Evolutionary conservation across 495 filamentous ascomycete species (phyloP), one percentile per base, ranked within the genome.

Genomic region (Polyplosphaeria fusca): DNA sequence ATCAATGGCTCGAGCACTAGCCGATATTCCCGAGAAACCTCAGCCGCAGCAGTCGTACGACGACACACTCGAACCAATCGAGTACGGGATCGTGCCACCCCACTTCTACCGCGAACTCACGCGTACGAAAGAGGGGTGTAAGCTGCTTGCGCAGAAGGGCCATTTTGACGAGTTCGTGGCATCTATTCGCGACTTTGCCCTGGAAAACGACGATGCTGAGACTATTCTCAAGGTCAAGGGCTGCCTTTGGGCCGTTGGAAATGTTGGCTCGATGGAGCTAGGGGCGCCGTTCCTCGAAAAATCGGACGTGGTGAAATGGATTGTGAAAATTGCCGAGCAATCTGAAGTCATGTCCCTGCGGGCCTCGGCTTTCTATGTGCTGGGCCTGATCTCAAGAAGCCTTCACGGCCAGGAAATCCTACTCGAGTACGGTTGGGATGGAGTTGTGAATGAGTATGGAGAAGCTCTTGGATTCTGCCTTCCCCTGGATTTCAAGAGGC

Each of bases 71-170:
- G 82, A 83, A 49, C 69, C 74, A 49, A 76, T 79, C 41, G 79
- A 84, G 52, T 78, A 83, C 50, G 83, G 86, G 20, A 70, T 79
- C 52, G 89, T 96, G 9, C 93, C 93, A 23, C 91, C 94, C 12
- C 93, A 98, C 68, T 98, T 98, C 73, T 98, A 98, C 65, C 82
- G 93, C 48, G 93, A 98, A 67, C 79, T 98, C 52, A 91, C 93
- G 2, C 83, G 94, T 14, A 98, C 93, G 0, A 78, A 84, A 35
- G 93, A 98, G 67, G 93, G 93, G 1, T 97, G 94, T 73, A 86
- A 83, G 60, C 78, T 98, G 0, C 78, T 98, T 9, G 80, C 86
- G 63, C 85, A 95, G 56, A 97, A 96, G 49, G 91, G 93, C 2
- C 93, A 98, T 70, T 98, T 98, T 69, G 84, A 87, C 54, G 90